A percentile compares a stretch with the other conserved stretches of the same genome.
Evolutionary conservation across 345 rosid genomes (phyloP).

Genomic region (Alliaria petiolata): DNA sequence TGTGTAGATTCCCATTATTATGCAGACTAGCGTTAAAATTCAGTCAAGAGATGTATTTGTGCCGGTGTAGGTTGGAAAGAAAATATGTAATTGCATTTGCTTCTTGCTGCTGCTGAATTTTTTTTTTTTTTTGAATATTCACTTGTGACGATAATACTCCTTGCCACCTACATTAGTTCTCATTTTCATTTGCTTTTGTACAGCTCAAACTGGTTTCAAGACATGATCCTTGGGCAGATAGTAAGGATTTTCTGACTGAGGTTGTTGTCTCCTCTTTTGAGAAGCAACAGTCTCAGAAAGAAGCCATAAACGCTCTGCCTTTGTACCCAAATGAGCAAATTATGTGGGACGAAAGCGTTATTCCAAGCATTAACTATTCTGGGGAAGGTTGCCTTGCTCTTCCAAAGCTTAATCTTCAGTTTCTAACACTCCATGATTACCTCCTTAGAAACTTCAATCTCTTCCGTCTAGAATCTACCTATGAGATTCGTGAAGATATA

Average conservation of each 20-base stretch:
- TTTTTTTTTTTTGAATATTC: not conserved
- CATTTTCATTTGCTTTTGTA: conserved; percentile 15
- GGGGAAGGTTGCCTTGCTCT: conserved; percentile 99
- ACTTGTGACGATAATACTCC: not conserved
- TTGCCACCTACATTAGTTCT: conserved; percentile 14
- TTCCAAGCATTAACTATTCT: conserved; percentile 97
- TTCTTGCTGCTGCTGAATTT: not conserved
- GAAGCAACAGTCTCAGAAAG: conserved; percentile 93
- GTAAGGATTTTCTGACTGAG: conserved; percentile 84
- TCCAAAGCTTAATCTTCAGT: conserved; percentile 96
- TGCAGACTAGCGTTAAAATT: not conserved
- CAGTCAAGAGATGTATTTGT: conserved; percentile 1
- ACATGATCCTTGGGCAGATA: conserved; percentile 85
- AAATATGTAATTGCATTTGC: not conserved
- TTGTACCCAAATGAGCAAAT: conserved; percentile 98
- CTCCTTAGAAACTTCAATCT: conserved; percentile 95
- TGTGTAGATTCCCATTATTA: not conserved
- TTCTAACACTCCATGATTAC: conserved; percentile 94
- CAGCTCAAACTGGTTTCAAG: conserved; percentile 89
- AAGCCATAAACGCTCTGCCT: conserved; percentile 97
- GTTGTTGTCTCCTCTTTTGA: conserved; percentile 91
- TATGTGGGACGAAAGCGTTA: conserved; percentile 99
- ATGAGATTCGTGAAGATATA: conserved; percentile 99
- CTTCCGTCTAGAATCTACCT: conserved; percentile 96
- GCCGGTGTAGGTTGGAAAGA: not conserved